These are phyloP conservation scores for Rhodamnia rubescens DNA, from an alignment of 345 rosid species.

Conservation along the genomic window DNA sequence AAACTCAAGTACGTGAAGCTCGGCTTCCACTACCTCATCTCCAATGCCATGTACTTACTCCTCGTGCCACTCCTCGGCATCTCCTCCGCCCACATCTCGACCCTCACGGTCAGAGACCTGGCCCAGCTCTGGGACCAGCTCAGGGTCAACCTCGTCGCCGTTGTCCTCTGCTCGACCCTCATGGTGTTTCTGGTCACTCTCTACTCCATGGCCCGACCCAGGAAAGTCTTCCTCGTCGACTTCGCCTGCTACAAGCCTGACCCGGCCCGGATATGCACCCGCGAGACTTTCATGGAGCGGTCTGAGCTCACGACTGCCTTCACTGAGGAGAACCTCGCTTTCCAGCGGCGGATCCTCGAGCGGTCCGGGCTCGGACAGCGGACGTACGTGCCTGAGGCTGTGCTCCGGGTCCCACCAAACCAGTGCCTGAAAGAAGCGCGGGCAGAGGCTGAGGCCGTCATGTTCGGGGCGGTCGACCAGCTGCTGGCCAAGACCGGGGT, in stretches of 20 bases:
- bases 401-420: constrained; percentile 26
- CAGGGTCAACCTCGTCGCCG: background rate
- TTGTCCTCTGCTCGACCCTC: background rate
- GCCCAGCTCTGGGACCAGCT: background rate
- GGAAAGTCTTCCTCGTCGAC: constrained; percentile 14
- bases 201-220: constrained; percentile 11
- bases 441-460: constrained; percentile 27
- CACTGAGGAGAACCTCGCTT: constrained; percentile 12
- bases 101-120: background rate
- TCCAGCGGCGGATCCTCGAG: constrained; percentile 20
- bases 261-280: constrained; percentile 5
- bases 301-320: background rate
- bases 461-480: constrained; percentile 39
- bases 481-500: constrained; percentile 30
- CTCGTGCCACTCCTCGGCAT: constrained; percentile 1
- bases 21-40: constrained; percentile 24
- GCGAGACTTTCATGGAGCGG: background rate
- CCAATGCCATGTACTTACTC: constrained; percentile 15
- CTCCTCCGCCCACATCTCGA: background rate
- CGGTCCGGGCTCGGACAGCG: constrained; percentile 23
- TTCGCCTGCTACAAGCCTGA: constrained; percentile 24
- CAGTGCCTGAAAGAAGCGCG: constrained; percentile 25
- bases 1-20: constrained; percentile 25
- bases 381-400: constrained; percentile 18
- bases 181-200: background rate